Conservation (phyloP, 805 yeast species). For the Starmerella sirachaensis region DNA sequence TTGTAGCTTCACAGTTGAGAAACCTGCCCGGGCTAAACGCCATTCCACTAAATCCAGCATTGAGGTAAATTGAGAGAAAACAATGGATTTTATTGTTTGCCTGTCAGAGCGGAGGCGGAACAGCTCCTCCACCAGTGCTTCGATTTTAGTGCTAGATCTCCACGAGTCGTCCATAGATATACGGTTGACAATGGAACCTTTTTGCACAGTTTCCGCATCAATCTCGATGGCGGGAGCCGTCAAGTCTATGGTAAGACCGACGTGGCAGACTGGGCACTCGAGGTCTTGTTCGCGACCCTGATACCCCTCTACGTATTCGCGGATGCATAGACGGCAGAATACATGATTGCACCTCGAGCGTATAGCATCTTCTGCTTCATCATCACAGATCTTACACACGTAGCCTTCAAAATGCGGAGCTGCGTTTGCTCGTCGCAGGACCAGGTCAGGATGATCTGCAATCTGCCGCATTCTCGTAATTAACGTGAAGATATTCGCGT, state of each 20-base stretch:
- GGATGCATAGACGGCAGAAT: constrained; percentile 85
- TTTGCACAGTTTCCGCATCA: constrained; percentile 37
- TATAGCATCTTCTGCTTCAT: constrained; percentile 96
- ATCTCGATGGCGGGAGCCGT: constrained; percentile 68
- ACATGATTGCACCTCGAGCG: constrained; percentile 88
- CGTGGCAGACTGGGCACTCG: constrained; percentile 94
- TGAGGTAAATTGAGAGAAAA: constrained; percentile 91
- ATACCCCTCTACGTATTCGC: constrained; percentile 71
- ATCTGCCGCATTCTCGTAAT: constrained; percentile 96
- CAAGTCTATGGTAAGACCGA: constrained; percentile 79
- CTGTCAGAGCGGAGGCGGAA: constrained; percentile 76
- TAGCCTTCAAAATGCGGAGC: constrained; percentile 39
- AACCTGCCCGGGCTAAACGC: constrained; percentile 90
- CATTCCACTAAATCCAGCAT: constrained; percentile 95
- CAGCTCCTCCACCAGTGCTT: constrained; percentile 86
- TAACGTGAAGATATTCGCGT: constrained; percentile 91
- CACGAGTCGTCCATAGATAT: constrained; percentile 74
- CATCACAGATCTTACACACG: constrained; percentile 89
- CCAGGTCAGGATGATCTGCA: constrained; percentile 97
- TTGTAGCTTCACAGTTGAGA: constrained; percentile 82
- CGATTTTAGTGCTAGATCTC: constrained; percentile 93
- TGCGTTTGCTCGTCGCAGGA: constrained; percentile 46
- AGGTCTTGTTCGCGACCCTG: constrained; percentile 47
- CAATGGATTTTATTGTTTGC: constrained; percentile 87
- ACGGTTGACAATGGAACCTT: constrained; percentile 68